Conservation (phyloP, 2,329 filamentous ascomycete species). For the Neodidymelliopsis sp. region DNA sequence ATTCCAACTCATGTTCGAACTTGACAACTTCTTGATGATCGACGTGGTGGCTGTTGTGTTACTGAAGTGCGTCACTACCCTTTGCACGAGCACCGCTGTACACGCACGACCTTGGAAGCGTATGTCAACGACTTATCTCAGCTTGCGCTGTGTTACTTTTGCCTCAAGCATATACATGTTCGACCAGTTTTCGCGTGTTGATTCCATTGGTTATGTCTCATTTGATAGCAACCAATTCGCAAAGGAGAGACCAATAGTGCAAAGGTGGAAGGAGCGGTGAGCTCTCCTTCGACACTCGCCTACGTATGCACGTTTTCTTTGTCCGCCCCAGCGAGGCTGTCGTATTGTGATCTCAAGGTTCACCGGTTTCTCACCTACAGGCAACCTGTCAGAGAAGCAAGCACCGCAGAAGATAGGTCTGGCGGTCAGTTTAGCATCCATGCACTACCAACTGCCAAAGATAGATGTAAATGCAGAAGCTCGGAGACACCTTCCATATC, state of each 20-base stretch:
- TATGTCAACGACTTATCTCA: background rate
- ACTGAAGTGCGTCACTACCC: slow-evolving; percentile 10
- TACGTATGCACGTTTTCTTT: background rate
- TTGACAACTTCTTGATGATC: background rate
- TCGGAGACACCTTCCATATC: slow-evolving; percentile 5
- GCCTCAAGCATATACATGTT: background rate
- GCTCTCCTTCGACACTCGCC: background rate
- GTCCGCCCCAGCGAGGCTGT: background rate
- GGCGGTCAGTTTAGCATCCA: background rate
- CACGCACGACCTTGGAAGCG: background rate
- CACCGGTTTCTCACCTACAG: slow-evolving; percentile 18
- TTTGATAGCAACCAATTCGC: background rate
- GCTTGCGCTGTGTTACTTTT: slow-evolving; percentile 14
- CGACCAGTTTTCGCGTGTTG: background rate
- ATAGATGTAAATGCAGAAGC: background rate
- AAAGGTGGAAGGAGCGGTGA: slow-evolving; percentile 12
- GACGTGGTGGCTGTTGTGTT: background rate
- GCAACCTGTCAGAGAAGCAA: background rate
- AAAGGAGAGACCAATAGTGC: background rate
- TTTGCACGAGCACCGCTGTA: slow-evolving; percentile 11
- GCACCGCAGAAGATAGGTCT: background rate
- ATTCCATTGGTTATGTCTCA: slow-evolving; percentile 4
- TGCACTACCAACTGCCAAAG: slow-evolving; percentile 8
- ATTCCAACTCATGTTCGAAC: background rate
- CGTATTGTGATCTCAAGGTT: background rate